Percentiles rank a stretch among this genome's conserved stretches.
phyloP scores from a whole-genome alignment of 768 basidiomycete genomes.

The Boletus vinaceobasis region DNA sequence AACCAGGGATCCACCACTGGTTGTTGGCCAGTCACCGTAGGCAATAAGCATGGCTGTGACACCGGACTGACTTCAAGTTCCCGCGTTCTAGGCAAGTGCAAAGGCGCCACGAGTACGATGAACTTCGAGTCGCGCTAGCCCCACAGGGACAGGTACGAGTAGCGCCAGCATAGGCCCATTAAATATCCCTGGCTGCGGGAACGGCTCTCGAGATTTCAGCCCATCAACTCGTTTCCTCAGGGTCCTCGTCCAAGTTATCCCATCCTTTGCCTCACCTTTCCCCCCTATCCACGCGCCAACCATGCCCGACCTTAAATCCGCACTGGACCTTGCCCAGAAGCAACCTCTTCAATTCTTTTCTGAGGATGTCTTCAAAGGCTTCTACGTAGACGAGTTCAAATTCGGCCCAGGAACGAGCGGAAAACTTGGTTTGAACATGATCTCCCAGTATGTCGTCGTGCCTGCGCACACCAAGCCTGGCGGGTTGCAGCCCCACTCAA shows the following conservation, averaged over 20 bases:
- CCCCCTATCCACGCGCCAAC: not conserved
- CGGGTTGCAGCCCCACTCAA: not conserved
- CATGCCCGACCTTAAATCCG: not conserved
- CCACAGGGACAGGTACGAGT: no score
- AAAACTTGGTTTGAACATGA: conserved; percentile 3
- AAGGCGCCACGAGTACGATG: no score
- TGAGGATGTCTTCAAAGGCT: not conserved
- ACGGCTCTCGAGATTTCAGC: not conserved
- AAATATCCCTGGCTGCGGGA: not conserved
- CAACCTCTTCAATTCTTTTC: not conserved
- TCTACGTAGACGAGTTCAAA: conserved; percentile 5
- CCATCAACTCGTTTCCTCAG: not conserved
- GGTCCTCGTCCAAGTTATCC: not conserved
- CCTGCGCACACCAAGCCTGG: not conserved
- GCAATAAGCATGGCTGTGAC: no score
- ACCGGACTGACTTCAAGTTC: no score
- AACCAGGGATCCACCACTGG: no score
- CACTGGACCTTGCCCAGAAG: not conserved
- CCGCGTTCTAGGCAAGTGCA: no score
- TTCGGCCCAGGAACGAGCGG: not conserved
- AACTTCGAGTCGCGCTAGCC: no score
- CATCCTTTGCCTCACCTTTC: not conserved
- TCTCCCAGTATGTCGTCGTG: not conserved
- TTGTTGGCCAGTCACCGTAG: no score
- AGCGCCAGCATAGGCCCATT: not conserved